These are phyloP conservation scores for Besnoitia besnoiti DNA, from an alignment of 169 alveolate genomes.

Conservation along the genomic window DNA sequence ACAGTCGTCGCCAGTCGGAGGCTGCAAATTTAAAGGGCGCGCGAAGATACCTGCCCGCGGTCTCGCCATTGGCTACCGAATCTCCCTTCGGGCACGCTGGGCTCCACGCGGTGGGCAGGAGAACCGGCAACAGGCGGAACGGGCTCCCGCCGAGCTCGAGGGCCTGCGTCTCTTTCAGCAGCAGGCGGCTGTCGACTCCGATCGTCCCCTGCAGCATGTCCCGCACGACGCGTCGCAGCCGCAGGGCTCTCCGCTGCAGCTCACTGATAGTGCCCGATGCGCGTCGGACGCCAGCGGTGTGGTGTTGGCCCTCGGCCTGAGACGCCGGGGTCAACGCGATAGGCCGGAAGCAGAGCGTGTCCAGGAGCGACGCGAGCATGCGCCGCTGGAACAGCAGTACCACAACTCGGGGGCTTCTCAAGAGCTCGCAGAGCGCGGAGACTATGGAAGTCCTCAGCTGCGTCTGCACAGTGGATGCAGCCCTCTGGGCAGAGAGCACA, in stretches of 20 bases:
- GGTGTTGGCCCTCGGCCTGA: neutral
- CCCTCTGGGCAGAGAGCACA: neutral
- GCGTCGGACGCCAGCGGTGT: neutral
- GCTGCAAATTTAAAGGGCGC: neutral
- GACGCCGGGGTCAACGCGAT: conserved; percentile 28
- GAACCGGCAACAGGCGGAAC: conserved; percentile 48
- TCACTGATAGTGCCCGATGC: neutral
- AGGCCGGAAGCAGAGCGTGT: conserved; percentile 40
- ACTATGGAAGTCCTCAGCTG: conserved; percentile 66
- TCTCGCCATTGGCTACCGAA: neutral
- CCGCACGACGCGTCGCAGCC: conserved; percentile 59
- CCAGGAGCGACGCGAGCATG: conserved; percentile 53
- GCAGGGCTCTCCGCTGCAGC: conserved; percentile 52
- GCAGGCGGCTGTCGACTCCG: conserved; percentile 59
- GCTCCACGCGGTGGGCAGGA: conserved; percentile 69
- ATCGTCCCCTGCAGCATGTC: conserved; percentile 57
- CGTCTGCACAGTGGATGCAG: conserved; percentile 56
- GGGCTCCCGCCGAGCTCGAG: conserved; percentile 46
- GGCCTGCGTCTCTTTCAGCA: conserved; percentile 55
- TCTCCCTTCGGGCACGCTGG: neutral
- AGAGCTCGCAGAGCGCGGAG: conserved; percentile 65
- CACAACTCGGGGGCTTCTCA: conserved; percentile 61
- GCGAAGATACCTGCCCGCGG: neutral
- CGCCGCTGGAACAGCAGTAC: conserved; percentile 49
- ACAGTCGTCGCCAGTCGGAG: neutral